Evolutionary conservation across 2,329 filamentous ascomycete genomes (phyloP).

Genomic region (Exophiala xenobiotica): DNA sequence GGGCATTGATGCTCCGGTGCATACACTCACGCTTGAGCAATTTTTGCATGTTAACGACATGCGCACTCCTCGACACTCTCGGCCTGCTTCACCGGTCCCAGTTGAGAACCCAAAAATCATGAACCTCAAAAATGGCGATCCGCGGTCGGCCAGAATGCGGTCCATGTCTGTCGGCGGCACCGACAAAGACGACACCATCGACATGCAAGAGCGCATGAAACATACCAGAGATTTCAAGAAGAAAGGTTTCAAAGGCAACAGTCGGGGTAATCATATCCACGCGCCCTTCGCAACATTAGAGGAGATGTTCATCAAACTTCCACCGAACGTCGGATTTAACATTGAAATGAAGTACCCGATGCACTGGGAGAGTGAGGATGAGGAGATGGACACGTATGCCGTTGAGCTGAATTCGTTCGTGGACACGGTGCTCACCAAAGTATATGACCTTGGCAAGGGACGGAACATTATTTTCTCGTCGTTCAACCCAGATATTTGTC

Average conservation of each 20-base stretch:
- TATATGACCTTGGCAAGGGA: slow-evolving; percentile 78
- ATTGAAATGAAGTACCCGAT: slow-evolving; percentile 99
- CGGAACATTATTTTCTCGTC: slow-evolving; percentile 96
- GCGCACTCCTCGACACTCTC: slow-evolving; percentile 46
- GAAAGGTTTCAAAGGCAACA: slow-evolving; percentile 95
- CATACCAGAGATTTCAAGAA: slow-evolving; percentile 93
- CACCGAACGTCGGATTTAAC: slow-evolving; percentile 86
- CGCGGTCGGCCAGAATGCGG: slow-evolving; percentile 41
- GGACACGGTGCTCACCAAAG: slow-evolving; percentile 84
- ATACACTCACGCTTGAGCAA: slow-evolving; percentile 91
- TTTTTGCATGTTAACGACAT: slow-evolving; percentile 81
- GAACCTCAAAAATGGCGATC: slow-evolving; percentile 29
- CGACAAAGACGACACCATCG: slow-evolving; percentile 45
- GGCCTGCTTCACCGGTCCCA: slow-evolving; percentile 46
- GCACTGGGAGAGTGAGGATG: slow-evolving; percentile 90
- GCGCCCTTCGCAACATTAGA: slow-evolving; percentile 93
- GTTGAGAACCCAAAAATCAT: slow-evolving; percentile 22
- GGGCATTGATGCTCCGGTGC: slow-evolving; percentile 92
- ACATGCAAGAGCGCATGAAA: slow-evolving; percentile 83
- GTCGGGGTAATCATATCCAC: slow-evolving; percentile 90
- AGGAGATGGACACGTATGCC: slow-evolving; percentile 94
- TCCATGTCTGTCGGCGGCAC: slow-evolving; percentile 62
- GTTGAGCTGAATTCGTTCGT: slow-evolving; percentile 96
- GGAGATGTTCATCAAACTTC: slow-evolving; percentile 84
- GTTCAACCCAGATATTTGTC: slow-evolving; percentile 95